Conservation (phyloP, 2,329 filamentous ascomycete genomes). For the Sphaerostilbella broomeana region DNA sequence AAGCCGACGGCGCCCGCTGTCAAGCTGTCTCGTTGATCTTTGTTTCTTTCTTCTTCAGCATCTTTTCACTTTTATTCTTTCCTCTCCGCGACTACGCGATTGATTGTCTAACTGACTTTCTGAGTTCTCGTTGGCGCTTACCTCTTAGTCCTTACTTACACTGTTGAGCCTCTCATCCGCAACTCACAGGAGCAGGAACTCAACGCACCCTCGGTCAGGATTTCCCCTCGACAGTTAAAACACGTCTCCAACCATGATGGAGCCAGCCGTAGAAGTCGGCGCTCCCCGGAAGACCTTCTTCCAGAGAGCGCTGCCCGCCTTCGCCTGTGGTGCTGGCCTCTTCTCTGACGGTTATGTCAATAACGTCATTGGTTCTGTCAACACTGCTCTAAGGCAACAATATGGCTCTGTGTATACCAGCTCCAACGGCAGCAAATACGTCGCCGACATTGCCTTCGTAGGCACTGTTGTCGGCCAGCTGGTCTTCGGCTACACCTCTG, state of each 20-base stretch:
- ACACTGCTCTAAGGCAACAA: constrained; percentile 62
- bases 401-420: constrained; percentile 64
- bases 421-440: constrained; percentile 65
- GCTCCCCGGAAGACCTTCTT: constrained; percentile 17
- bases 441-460: constrained; percentile 76
- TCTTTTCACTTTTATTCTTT: no score
- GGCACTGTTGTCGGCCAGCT: constrained; percentile 80
- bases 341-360: constrained; percentile 93
- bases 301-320: constrained; percentile 51
- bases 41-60: no score
- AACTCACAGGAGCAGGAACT: no score
- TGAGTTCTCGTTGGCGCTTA: no score
- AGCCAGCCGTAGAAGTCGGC: constrained; percentile 10
- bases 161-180: no score
- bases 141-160: no score
- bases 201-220: no score
- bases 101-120: no score
- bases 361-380: constrained; percentile 83
- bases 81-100: no score
- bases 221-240: no score
- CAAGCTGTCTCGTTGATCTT: no score
- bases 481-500: constrained; percentile 71
- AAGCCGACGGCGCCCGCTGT: no score
- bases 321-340: constrained; percentile 82
- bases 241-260: constrained; percentile 3